Conservation (phyloP, 2,329 filamentous ascomycete genomes). For the Didymellaceae sp. region DNA sequence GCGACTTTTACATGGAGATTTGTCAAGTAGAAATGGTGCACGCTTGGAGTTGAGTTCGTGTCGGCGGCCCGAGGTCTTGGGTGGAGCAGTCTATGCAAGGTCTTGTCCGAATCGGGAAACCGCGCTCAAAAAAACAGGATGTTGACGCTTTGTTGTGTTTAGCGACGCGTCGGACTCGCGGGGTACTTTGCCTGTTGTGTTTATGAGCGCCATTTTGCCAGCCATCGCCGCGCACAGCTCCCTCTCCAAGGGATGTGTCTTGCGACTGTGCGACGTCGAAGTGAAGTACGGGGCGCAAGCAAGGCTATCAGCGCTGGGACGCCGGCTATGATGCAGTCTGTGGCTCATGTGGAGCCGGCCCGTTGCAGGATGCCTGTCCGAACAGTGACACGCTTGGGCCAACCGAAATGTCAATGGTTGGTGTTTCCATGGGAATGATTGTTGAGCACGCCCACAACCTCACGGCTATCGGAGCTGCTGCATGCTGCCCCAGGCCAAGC, state of each 20-base stretch:
- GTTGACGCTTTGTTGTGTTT: constrained; percentile 14
- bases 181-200: constrained; percentile 4
- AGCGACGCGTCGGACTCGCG: constrained; percentile 16
- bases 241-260: constrained; percentile 6
- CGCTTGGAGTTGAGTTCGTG: constrained; percentile 19
- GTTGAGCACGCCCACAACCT: constrained; percentile 28
- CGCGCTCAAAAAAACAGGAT: constrained; percentile 13
- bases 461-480: constrained; percentile 13
- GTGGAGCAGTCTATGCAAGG: constrained; percentile 12
- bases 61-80: constrained; percentile 14
- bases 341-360: constrained; percentile 34
- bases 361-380: constrained; percentile 27
- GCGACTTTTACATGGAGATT: constrained; percentile 8
- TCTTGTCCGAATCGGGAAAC: constrained; percentile 11
- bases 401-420: constrained; percentile 28
- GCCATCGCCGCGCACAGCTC: constrained; percentile 8
- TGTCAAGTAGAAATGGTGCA: constrained; percentile 8
- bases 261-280: constrained; percentile 26
- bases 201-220: not conserved
- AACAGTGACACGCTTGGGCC: constrained; percentile 9
- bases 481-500: constrained; percentile 22
- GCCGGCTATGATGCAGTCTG: constrained; percentile 23
- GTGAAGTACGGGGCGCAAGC: constrained; percentile 9
- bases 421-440: constrained; percentile 34
- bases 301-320: constrained; percentile 27